phyloP scores from a whole-genome alignment of 1,284 basidiomycete species.

The Ganoderma leucocontextum region DNA sequence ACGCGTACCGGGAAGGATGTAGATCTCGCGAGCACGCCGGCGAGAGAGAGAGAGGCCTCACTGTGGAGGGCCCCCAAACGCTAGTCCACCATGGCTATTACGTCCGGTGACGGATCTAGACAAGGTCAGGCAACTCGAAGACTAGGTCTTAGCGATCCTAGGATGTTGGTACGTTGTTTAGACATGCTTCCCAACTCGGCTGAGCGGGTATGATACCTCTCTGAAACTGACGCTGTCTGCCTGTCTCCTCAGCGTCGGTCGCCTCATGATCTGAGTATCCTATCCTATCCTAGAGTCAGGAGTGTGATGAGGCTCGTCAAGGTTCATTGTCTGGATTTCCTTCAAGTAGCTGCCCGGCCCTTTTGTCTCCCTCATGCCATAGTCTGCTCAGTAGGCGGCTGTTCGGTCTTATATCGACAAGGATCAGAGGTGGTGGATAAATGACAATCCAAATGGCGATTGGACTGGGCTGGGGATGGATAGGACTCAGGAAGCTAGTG shows the following conservation, averaged over 20 bases:
- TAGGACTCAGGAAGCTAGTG: not conserved
- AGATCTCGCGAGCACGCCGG: slow-evolving; percentile 9
- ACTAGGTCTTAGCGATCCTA: too few species aligned
- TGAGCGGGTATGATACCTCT: not conserved
- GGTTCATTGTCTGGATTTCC: not conserved
- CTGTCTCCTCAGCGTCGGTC: slow-evolving; percentile 19
- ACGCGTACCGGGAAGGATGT: slow-evolving; percentile 25
- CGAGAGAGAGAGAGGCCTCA: slow-evolving; percentile 15
- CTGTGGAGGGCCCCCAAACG: too few species aligned
- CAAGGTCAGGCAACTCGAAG: not conserved
- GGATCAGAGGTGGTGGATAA: not conserved
- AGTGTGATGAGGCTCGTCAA: not conserved
- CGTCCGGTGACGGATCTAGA: too few species aligned
- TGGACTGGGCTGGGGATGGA: not conserved
- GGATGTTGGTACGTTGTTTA: not conserved
- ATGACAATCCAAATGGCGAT: not conserved
- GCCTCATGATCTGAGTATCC: slow-evolving; percentile 11
- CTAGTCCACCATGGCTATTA: too few species aligned
- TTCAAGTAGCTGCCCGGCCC: not conserved
- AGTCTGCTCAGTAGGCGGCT: not conserved
- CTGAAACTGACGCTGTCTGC: not conserved
- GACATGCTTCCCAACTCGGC: not conserved
- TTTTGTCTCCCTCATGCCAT: not conserved
- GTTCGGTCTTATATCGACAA: not conserved
- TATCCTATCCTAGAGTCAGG: not conserved